Evolutionary conservation across 495 filamentous ascomycete genomes (phyloP).

Genomic region (Monascus purpureus): DNA sequence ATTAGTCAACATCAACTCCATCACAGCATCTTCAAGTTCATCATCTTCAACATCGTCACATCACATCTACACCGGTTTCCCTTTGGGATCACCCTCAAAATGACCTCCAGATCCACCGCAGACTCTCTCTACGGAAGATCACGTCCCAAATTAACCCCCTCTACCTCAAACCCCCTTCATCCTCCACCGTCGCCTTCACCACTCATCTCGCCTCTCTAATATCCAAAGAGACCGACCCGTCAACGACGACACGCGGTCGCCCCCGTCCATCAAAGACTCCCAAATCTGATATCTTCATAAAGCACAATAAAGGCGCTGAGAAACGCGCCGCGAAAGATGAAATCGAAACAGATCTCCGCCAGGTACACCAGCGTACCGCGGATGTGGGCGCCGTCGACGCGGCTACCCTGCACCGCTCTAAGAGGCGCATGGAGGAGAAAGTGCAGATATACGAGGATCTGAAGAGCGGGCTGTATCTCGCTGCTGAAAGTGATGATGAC

Average conservation of each 20-base stretch:
- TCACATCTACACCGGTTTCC: too few relatives aligned
- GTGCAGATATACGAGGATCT: slow-evolving; percentile 69
- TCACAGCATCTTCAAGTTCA: neutral
- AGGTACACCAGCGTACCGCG: slow-evolving; percentile 21
- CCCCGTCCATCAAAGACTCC: slow-evolving; percentile 45
- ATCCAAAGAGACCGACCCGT: slow-evolving; percentile 25
- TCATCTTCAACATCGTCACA: neutral
- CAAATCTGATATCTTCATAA: slow-evolving; percentile 58
- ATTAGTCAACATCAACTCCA: too few relatives aligned
- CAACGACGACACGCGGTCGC: slow-evolving; percentile 38
- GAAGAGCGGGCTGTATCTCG: slow-evolving; percentile 53
- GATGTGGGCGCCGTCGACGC: slow-evolving; percentile 30
- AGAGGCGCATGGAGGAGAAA: slow-evolving; percentile 75
- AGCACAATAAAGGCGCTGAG: slow-evolving; percentile 54
- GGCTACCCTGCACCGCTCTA: slow-evolving; percentile 42
- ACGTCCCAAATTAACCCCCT: slow-evolving; percentile 38
- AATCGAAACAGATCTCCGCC: slow-evolving; percentile 16
- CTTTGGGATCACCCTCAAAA: slow-evolving; percentile 1
- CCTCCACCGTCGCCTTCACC: slow-evolving; percentile 66
- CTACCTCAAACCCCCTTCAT: slow-evolving; percentile 27
- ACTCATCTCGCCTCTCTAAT: slow-evolving; percentile 64
- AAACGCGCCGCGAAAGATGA: slow-evolving; percentile 44
- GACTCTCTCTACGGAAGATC: slow-evolving; percentile 58
- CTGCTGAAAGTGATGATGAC: slow-evolving; percentile 16
- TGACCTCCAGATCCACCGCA: slow-evolving; percentile 9